Evolutionary conservation across 169 alveolate genomes (phyloP), one percentile per base, ranked within the genome.

Genomic region (Eimeria mitis): DNA sequence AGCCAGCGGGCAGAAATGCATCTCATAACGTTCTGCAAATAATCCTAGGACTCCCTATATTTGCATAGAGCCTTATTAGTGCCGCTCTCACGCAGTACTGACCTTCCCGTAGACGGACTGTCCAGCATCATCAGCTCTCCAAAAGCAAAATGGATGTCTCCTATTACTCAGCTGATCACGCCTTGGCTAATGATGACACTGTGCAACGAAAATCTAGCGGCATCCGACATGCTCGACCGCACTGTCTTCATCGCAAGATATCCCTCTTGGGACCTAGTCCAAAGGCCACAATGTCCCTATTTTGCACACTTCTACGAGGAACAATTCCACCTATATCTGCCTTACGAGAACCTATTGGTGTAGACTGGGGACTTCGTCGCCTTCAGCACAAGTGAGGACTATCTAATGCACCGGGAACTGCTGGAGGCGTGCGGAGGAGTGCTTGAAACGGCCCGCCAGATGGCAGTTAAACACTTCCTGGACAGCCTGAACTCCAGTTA

Each of bases 331-430:
- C 92, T 0, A 40, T 25, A 7, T 25, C 59, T 40, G 81, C 56
- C 31, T 21, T 87, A 54, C 92, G 49, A 87, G 92, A 87, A 28
- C 92, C 92, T 1, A 54, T 87, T 42, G 92, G 92, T 71, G 92
- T 87, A 16, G 92, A 87, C 44, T 87, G 92, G 92, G 92, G 92
- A 23, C 92, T 87, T 21, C 92, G 92, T 14, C 92, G 92, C 52
- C 81, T 87, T 59, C 78, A 87, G 42, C 63, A 87, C 83, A 40
- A 59, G 92, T 87, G 52, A 63, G 92, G 11, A n/a, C 3, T 16
- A 31, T 16, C 13, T 8, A 28, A 59, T 2, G 11, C 40, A 44
- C 44, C 44, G 23, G 14, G 0, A n/a, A 2, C 19, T 0, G 49
- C 6, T 3, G 2, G 14, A 84, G 2, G 2, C 47, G 19, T 59